Evolutionary conservation across 2,329 filamentous ascomycete genomes (phyloP), one percentile per base, ranked within the genome.

Genomic region (Calonectria multiphialidica): DNA sequence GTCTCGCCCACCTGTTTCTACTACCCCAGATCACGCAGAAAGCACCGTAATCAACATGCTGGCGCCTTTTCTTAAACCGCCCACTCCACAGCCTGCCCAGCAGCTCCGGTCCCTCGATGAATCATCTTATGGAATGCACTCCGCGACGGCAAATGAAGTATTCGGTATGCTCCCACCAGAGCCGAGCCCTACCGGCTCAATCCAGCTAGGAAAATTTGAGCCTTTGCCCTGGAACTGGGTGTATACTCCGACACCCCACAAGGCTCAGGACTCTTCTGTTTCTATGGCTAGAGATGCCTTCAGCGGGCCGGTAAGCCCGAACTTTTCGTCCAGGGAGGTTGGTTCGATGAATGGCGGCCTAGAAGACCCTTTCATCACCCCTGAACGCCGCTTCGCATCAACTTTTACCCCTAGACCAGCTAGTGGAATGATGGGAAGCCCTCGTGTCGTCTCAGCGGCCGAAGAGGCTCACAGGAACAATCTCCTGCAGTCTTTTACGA

Each of bases 41-140:
- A 79, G 77, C 37, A 84, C 83, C 23, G 85, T 89, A 70, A 84
- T 86, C 44, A 83, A 85, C 66, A 86, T 89, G 79, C 81, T 90
- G n/a, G 84, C 87, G 28, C 86, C 86, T 6, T 88, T 89, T 71
- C 77, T 90, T 28, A 83, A 83, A 61, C 87, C 85, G 62, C 84
- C 87, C 30, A 84, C 88, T 72, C 83, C 85, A 9, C 82, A 85
- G 49, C 80, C 82, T 21, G 75, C 80, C 53, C 80, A 82, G 50
- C 79, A 81, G 1, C 72, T 72, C 25, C 80, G 81, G 21, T 81
- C 80, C 4, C 79, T 81, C 2, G 80, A 80, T 8, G 87, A 89
- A 50, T 68, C 87, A 3, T 90, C 87, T 2, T 91, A 90, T 72
- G 89, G 88, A 18, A 90, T 91, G 88, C 86, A 88, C 76, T 87